Evolutionary conservation across 306 rosid genomes (phyloP).

Genomic region (Vicia villosa): DNA sequence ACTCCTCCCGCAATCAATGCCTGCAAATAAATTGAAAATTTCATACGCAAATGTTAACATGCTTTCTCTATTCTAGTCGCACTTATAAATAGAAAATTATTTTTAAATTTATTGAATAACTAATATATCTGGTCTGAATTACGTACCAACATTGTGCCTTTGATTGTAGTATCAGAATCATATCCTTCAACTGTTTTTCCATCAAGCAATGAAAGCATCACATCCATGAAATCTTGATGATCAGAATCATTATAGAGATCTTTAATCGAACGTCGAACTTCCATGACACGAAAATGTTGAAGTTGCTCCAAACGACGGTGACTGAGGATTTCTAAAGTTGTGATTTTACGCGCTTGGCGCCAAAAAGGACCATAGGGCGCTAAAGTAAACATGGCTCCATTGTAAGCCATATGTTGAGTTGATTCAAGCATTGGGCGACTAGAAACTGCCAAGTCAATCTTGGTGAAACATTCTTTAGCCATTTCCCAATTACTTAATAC

Average conservation of each 20-base stretch:
- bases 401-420: neutral
- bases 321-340: neutral
- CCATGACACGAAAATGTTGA: neutral
- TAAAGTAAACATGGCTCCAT: neutral
- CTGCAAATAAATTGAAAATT: neutral
- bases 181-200: neutral
- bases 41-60: neutral
- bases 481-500: neutral
- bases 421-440: neutral
- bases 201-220: slow-evolving; percentile 17
- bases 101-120: too few species aligned
- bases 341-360: neutral
- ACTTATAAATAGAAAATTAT: too few species aligned
- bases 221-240: slow-evolving; percentile 25
- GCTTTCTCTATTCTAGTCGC: neutral
- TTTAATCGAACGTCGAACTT: neutral
- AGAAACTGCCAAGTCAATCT: neutral
- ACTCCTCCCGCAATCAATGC: neutral
- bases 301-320: neutral
- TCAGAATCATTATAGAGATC: neutral
- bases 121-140: too few species aligned
- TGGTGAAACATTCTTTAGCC: slow-evolving; percentile 2
- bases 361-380: neutral
- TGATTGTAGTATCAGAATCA: slow-evolving; percentile 3
- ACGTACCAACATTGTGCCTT: slow-evolving; percentile 22